These are phyloP conservation scores for Ephemerocybe angulata DNA, from an alignment of 768 basidiomycete genomes.

Conservation along the genomic window DNA sequence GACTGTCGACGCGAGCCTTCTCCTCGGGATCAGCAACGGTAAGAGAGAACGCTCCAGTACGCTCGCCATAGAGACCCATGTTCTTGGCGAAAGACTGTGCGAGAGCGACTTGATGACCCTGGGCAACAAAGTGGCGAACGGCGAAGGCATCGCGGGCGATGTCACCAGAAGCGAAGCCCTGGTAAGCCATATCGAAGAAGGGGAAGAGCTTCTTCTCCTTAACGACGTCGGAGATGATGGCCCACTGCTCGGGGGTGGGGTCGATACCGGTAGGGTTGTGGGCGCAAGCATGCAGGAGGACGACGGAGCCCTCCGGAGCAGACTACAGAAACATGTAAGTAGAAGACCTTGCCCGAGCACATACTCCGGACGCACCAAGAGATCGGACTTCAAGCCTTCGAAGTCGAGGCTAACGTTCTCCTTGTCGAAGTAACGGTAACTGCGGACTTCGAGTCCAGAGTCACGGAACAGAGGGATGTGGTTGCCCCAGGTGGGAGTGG, in stretches of 20 bases:
- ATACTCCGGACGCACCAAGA: conserved; percentile 71
- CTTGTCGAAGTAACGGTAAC: conserved; percentile 93
- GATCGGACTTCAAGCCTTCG: conserved; percentile 82
- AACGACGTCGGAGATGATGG: conserved; percentile 79
- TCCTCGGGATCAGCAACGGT: conserved; percentile 65
- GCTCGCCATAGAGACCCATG: conserved; percentile 98
- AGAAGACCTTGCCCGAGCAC: not conserved
- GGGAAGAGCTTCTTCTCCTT: conserved; percentile 91
- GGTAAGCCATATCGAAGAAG: conserved; percentile 99
- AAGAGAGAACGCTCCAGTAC: conserved; percentile 94
- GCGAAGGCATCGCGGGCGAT: conserved; percentile 91
- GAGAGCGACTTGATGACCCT: conserved; percentile 88
- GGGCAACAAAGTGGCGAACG: conserved; percentile 86
- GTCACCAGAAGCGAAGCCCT: conserved; percentile 95
- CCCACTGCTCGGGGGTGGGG: conserved; percentile 92
- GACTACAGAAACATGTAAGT: conserved; percentile 34
- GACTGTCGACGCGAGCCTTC: conserved; percentile 85
- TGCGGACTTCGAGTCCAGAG: conserved; percentile 89
- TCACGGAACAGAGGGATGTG: conserved; percentile 92
- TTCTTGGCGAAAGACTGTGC: conserved; percentile 98
- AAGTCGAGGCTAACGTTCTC: conserved; percentile 90
- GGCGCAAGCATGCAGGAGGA: conserved; percentile 94
- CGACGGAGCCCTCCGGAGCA: conserved; percentile 76
- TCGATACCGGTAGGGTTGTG: conserved; percentile 99
- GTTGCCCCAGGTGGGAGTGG: conserved; percentile 95